Evolutionary conservation across 2,329 filamentous ascomycete species (phyloP), one percentile per base, ranked within the genome.

Genomic region (Lachnellula occidentalis): DNA sequence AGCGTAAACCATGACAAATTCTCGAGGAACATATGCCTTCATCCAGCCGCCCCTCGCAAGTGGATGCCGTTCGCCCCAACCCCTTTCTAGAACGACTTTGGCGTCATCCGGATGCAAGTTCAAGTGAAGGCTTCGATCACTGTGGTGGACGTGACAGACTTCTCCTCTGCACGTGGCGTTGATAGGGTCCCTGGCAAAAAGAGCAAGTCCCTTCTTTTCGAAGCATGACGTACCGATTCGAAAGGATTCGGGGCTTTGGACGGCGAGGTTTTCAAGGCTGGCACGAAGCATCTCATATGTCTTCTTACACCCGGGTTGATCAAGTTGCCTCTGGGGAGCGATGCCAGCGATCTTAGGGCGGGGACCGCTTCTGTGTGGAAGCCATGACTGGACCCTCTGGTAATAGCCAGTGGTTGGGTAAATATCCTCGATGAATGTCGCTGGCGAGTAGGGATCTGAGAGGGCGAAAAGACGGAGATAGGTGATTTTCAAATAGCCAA

Each of bases 1-100:
- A 17, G 90, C 88, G 72, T 95, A 95, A 4, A 95, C 76, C 82
- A 95, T 85, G 54, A 90, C 76, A 69, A 95, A 95, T 42, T 87
- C 85, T 3, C 77, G 73, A 0, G 89, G 88, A 53, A 94, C 83
- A 49, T 87, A 87, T 66, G 82, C 78, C 58, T 77, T 76, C 59
- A 85, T 78, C 75, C 81, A 84, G 43, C 82, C 81, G 51, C 82
- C 85, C 64, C 82, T 80, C 7, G 88, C 85, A 52, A 91, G 71
- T 1, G 81, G 83, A 60, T 85, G 83, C 34, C 81, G 63, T 72
- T 95, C 84, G 1, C 87, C 91, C 90, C 90, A 95, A 1, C 89
- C 88, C 58, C 82, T 83, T 61, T 85, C 79, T 22, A 95, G 72
- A 17, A 94, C 79, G 50, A 86, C 75, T 63, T 78, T 81, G 50